phyloP scores from a whole-genome alignment of 805 yeast genomes.

The Kazachstania viticola region DNA sequence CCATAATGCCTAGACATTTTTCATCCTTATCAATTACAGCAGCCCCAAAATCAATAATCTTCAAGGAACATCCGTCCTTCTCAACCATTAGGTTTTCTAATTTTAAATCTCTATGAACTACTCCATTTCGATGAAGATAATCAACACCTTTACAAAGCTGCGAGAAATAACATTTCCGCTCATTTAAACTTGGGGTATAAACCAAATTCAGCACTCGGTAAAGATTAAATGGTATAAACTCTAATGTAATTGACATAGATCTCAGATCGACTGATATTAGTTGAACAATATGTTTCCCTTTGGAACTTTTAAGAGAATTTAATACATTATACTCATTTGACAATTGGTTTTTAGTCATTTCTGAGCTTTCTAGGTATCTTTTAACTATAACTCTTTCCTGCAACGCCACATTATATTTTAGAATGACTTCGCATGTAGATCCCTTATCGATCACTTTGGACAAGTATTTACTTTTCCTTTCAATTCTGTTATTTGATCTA shows the following conservation, averaged over 20 bases:
- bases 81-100: conserved; percentile 76
- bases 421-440: neutral
- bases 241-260: neutral
- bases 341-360: neutral
- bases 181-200: neutral
- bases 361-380: neutral
- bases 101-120: conserved; percentile 75
- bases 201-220: neutral
- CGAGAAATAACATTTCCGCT: conserved; percentile 47
- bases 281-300: neutral
- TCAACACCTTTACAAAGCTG: conserved; percentile 64
- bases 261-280: neutral
- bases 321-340: neutral
- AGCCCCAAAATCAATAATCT: conserved; percentile 73
- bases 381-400: too few species aligned
- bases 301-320: neutral
- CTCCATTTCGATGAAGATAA: conserved; percentile 64
- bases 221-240: neutral
- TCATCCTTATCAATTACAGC: conserved; percentile 49
- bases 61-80: conserved; percentile 50
- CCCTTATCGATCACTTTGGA: neutral
- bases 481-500: too few species aligned
- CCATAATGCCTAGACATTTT: conserved; percentile 65
- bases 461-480: too few species aligned
- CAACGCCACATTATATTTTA: neutral